These are phyloP conservation scores for Podospora tetraspora DNA, from an alignment of 495 filamentous ascomycete species.

Conservation along the genomic window DNA sequence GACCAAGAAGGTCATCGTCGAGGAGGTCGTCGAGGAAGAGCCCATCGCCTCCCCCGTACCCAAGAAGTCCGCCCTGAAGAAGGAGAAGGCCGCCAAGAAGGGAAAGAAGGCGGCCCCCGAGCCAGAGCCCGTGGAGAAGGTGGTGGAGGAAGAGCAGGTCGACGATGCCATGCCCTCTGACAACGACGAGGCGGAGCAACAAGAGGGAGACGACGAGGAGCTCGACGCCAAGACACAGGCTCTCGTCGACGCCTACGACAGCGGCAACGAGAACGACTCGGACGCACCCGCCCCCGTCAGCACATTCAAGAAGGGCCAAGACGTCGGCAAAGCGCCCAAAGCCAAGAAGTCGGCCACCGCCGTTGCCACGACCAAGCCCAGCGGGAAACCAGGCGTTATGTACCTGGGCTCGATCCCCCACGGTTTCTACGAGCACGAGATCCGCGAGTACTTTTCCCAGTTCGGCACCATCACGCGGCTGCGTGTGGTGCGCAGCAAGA, in stretches of 20 bases:
- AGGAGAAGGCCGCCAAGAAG: constrained; percentile 22
- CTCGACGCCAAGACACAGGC: constrained; percentile 46
- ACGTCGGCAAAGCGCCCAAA: constrained; percentile 37
- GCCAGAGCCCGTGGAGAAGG: constrained; percentile 16
- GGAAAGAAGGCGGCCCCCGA: constrained; percentile 21
- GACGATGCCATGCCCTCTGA: constrained; percentile 11
- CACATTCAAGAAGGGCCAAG: constrained; percentile 48
- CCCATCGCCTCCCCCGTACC: not conserved
- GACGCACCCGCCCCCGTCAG: constrained; percentile 39
- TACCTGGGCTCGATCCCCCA: constrained; percentile 87
- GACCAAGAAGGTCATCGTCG: constrained; percentile 10
- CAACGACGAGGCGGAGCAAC: constrained; percentile 27
- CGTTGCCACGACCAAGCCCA: constrained; percentile 15
- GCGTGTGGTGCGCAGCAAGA: constrained; percentile 82
- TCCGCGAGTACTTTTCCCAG: constrained; percentile 90
- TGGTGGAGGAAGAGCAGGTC: not conserved
- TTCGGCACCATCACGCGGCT: constrained; percentile 81
- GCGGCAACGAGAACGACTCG: constrained; percentile 57
- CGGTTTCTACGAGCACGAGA: constrained; percentile 96
- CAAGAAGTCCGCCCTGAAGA: constrained; percentile 19
- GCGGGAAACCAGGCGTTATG: constrained; percentile 66
- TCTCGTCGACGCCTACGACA: constrained; percentile 72
- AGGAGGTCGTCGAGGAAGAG: constrained; percentile 12
- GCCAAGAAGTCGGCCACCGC: constrained; percentile 16
- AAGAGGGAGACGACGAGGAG: constrained; percentile 31